Conservation (phyloP, 768 basidiomycete species). For the Boletus patriciae region DNA sequence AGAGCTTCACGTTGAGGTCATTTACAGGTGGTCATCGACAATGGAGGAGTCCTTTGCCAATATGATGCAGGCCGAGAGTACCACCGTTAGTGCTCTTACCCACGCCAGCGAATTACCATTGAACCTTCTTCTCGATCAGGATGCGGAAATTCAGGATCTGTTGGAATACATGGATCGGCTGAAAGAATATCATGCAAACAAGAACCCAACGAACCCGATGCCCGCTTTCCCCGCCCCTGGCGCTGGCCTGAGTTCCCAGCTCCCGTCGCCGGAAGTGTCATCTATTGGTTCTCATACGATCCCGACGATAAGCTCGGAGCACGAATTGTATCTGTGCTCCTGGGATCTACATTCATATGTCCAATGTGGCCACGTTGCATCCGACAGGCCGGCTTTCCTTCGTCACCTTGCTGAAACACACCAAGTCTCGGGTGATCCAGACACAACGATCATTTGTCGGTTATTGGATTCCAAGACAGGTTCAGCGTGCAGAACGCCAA, state of each 20-base stretch:
- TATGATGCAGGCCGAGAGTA: not conserved
- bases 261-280: not conserved
- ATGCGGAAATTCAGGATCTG: not conserved
- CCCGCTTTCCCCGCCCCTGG: not conserved
- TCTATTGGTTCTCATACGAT: not conserved
- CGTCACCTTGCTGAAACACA: slow-evolving; percentile 13
- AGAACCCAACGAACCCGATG: not conserved
- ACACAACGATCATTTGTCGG: not conserved
- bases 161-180: not conserved
- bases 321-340: slow-evolving; percentile 7
- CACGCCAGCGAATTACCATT: not conserved
- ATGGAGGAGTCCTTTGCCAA: not conserved
- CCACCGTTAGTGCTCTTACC: not conserved
- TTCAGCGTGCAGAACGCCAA: not conserved
- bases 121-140: not conserved
- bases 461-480: slow-evolving; percentile 3
- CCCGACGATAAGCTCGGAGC: not conserved
- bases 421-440: slow-evolving; percentile 9
- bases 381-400: slow-evolving; percentile 12
- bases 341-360: slow-evolving; percentile 8
- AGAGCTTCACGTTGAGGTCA: not conserved
- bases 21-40: slow-evolving; percentile 1
- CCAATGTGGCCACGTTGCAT: slow-evolving; percentile 2
- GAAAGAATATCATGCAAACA: not conserved
- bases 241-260: not conserved